Base-by-base conservation (phyloP, 768 basidiomycete genomes). In the Pulveroboletus sp. region DNA sequence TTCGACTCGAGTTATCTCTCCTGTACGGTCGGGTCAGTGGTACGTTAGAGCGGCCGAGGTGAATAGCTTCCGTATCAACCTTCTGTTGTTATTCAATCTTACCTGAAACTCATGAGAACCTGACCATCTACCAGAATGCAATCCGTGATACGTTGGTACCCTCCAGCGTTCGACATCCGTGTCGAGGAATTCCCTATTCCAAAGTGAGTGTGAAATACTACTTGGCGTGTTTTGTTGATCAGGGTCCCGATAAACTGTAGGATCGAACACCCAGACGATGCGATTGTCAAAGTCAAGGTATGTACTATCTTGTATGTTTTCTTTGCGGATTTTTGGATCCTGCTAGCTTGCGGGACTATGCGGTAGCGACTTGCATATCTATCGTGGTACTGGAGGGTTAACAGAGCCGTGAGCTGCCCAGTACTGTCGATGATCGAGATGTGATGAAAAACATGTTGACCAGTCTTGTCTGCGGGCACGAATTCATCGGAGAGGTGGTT, bases 361-460 rank as follows among this genome's bases (percentile, higher is more conserved):
- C 58, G 85, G 82, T 69, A 86, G 85, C 54, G 87, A 89, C 70
- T 70, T 88, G 17, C 89, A 90, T 55, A 62, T 82, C 30, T 91
- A 89, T 63, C 75, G 88, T 40, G 86, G 85, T 1, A 79, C 82
- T 44, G 78, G 71, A 44, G 73, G 70, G 4, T 67, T 80, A 28
- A 67, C 73, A 33, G 71, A 78, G 61, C 71, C 76, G 86, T 85
- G 57, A 57, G 81, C 24, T 33, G 5, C 32, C 46, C 27, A 32
- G 17, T n/a, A n/a, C 3, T 28, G 33, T 43, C 49, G 12, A 45
- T 42, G 26, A 18, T 42, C 35, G 14, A 8, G 21, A 6, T 15
- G n/a, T 17, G 27, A 50, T n/a, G 15, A 24, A 15, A 36, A 38
- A 8, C 1, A n/a, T 10, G 39, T 39, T 46, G 2, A 36, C 21